phyloP scores from a whole-genome alignment of 2,329 filamentous ascomycete species.

The Fusarium subglutinans region DNA sequence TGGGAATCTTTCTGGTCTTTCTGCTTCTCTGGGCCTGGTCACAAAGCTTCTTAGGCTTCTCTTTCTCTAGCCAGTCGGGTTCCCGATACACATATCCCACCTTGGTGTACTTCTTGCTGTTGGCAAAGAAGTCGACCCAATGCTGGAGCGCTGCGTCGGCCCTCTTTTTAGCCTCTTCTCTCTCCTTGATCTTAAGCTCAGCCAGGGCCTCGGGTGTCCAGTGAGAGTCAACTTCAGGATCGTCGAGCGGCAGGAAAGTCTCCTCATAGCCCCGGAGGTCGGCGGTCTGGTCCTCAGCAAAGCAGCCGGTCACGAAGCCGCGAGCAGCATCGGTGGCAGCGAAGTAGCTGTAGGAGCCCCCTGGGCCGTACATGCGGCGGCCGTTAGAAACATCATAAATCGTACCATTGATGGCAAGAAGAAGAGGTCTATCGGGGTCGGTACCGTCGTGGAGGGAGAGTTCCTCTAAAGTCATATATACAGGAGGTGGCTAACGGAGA shows the following conservation, averaged over 20 bases:
- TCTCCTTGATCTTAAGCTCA: constrained; percentile 68
- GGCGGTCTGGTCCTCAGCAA: constrained; percentile 81
- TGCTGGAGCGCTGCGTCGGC: constrained; percentile 75
- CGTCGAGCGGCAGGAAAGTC: constrained; percentile 78
- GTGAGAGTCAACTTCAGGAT: constrained; percentile 68
- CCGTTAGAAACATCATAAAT: constrained; percentile 85
- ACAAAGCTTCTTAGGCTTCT: constrained; percentile 73
- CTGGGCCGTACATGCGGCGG: constrained; percentile 78
- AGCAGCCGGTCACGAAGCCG: constrained; percentile 93
- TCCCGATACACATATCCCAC: constrained; percentile 78
- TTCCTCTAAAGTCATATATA: constrained; percentile 78
- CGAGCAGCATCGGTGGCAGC: constrained; percentile 86
- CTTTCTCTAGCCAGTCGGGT: constrained; percentile 68
- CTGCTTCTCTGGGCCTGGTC: constrained; percentile 70
- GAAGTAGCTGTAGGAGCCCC: constrained; percentile 88
- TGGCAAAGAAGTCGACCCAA: constrained; percentile 86
- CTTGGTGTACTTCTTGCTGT: constrained; percentile 81
- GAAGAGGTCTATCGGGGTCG: constrained; percentile 79
- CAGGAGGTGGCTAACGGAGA: constrained; percentile 60
- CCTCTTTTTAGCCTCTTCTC: constrained; percentile 68
- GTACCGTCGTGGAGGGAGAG: constrained; percentile 81
- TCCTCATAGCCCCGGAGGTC: constrained; percentile 89
- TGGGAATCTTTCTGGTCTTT: constrained; percentile 57
- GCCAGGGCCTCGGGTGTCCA: constrained; percentile 65
- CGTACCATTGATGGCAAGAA: constrained; percentile 87